phyloP scores from a whole-genome alignment of 495 filamentous ascomycete species.

The Penicillium bovifimosum region DNA sequence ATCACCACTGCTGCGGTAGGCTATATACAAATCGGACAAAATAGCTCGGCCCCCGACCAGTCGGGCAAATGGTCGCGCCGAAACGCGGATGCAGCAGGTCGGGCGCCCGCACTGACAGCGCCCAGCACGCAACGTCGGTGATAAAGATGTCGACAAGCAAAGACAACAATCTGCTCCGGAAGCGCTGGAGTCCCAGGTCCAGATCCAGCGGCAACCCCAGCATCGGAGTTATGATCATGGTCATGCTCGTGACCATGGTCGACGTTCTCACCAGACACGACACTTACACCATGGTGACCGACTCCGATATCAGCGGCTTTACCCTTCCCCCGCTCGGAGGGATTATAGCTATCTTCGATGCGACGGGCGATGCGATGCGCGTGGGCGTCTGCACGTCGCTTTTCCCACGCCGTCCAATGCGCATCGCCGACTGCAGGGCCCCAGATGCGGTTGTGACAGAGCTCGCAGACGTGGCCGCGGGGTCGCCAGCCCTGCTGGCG shows the following conservation, averaged over 20 bases:
- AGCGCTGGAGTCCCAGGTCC: neutral
- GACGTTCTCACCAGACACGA: neutral
- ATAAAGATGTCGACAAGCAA: constrained; percentile 52
- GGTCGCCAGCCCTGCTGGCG: constrained; percentile 90
- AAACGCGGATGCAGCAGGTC: constrained; percentile 17
- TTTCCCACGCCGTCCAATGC: constrained; percentile 78
- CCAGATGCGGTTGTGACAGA: constrained; percentile 79
- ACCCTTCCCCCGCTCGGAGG: constrained; percentile 36
- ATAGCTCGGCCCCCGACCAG: constrained; percentile 32
- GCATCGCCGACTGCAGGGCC: constrained; percentile 75
- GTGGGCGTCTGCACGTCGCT: constrained; percentile 46
- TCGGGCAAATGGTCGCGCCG: constrained; percentile 21
- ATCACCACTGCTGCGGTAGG: neutral
- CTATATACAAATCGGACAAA: constrained; percentile 40
- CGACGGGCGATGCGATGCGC: constrained; percentile 30
- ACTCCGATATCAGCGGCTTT: constrained; percentile 32
- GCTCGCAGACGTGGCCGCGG: constrained; percentile 77
- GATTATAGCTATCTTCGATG: constrained; percentile 26
- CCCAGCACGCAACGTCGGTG: constrained; percentile 45
- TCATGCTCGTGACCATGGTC: constrained; percentile 16
- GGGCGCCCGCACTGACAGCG: constrained; percentile 10
- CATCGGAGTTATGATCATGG: neutral
- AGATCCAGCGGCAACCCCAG: neutral
- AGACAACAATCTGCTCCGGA: constrained; percentile 41
- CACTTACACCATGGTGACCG: constrained; percentile 14